Evolutionary conservation across 1,284 basidiomycete genomes (phyloP), one percentile per base, ranked within the genome.

Genomic region (Calocybe gambosa): DNA sequence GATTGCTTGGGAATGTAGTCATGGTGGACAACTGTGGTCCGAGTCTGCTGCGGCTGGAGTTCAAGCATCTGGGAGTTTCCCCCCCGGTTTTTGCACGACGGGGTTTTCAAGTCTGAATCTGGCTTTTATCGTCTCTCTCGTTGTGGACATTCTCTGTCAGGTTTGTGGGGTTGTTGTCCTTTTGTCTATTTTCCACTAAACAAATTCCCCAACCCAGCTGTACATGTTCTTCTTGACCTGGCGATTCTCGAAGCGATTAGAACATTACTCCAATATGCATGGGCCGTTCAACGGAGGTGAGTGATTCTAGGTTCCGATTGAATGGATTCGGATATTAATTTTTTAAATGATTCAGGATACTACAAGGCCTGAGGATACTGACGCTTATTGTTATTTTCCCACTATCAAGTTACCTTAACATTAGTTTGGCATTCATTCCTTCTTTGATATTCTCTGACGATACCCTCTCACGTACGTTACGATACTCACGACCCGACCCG

Each of bases 171-270:
- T 43, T 38, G 18, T 28, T 52, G 49, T 45, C 41, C 50, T 39
- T 45, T 40, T 45, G 21, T 42, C 41, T 45, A 41, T 26, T 49
- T 52, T 50, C 54, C 47, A 51, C 54, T 8, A 5, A 16, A 42
- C 36, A 36, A 38, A 33, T 29, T 43, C 39, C 49, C 46, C 47
- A 45, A 56, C 52, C 55, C 61, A 84, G 82, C 56, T 82, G 45
- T 85, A 85, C 69, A 82, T 85, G 80, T 78, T 74, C 62, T 84
- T 85, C 69, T 65, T 85, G 63, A 72, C 70, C 58, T 87, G 82
- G 83, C 71, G 82, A 47, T 85, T 77, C 75, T 74, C 74, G 58
- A 83, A 79, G 62, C 71, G 80, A 46, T 63, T 85, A 62, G 78
- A 82, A 63, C 76, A 82, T 61, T 85, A 85, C 65, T 62, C 66